Base-by-base conservation (phyloP, 2,329 filamentous ascomycete genomes). In the Dendrostoma leiphaemia region DNA sequence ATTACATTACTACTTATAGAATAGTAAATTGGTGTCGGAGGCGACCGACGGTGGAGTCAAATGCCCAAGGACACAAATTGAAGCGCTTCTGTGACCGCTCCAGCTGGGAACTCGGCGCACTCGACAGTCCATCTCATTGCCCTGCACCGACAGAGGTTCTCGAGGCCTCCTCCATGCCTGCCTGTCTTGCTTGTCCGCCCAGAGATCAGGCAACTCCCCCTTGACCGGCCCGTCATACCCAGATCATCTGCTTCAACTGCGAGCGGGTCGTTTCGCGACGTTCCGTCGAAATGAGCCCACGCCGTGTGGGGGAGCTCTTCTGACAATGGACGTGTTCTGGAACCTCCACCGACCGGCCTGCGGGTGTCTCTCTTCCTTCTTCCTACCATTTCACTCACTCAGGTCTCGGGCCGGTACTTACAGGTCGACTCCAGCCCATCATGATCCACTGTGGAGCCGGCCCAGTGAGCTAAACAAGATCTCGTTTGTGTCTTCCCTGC, bases 401-500 rank as follows among this genome's bases (percentile, higher is more conserved):
- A 28, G 50, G 46, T 21, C 46, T 51, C 52, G 40, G 52, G 19
- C 52, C 52, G 52, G 52, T 54, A 47, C 47, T 26, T 21, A 9
- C 28, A 13, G 15, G 31, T 41, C 19, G 19, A n/a, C 44, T 32
- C 28, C 40, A 6, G 3, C 38, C 28, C 28, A 32, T 24, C 28
- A 8, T 26, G 38, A 8, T n/a, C 38, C 45, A 47, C 45, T 24
- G 31, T 35, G 45, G 31, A 47, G 6, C 17, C 45, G 21, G 28
- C 45, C 19, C 9, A 34, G 31, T 35, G 41, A 41, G 13, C 38
- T 23, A 26, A 41, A 41, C 15, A 15, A 41, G 23, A n/a, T 23
- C 26, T 41, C 23, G 15, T 6, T 26, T 28, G 5, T 43, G 4
- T 28, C n/a, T 43, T 13, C n/a, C 8, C 12, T 44, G 40, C 24